Evolutionary conservation across 371 early-diverging fungal species (phyloP), one percentile per base, ranked within the genome.

Genomic region (Mortierella sp.): DNA sequence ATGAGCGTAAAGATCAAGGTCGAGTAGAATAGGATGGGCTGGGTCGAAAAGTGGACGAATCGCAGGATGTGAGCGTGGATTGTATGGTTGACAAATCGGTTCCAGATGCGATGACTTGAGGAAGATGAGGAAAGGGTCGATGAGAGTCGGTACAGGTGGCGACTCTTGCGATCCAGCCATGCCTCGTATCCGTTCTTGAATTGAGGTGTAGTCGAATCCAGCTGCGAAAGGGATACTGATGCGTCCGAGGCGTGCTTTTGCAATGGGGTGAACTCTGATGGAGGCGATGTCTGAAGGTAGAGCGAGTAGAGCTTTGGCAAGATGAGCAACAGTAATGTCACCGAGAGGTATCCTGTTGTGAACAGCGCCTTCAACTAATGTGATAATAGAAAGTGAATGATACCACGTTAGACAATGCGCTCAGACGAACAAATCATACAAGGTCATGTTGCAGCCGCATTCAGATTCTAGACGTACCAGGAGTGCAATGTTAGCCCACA

Each of bases 401-500:
- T 10, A 64, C 0, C 9, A 24, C 14, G 50, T 58, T 70, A 43
- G 19, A 34, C 22, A 52, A 3, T 26, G 16, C 8, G 19, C 1
- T 13, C 5, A 4, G 9, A n/a, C n/a, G n/a, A 14, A n/a, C 26
- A 19, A 4, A 6, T 5, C 31, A 31, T 2, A 11, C 19, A 14
- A 10, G 1, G 26, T 40, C 13, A 24, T 40, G 41, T 37, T 2
- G 7, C 47, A 41, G 19, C 8, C 19, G 5, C 22, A 37, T 0
- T 7, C 14, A 61, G 14, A 26, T 4, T 8, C 29, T 24, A n/a
- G 19, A 47, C 85, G 85, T 87, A 91, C 90, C 66, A 88, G 73
- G 19, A 81, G 58, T 1, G 89, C 86, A 85, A 93, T 89, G 53
- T 90, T 86, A 19, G 91, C 85, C 55, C 88, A 85, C 77, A 96